Base-by-base conservation (phyloP, 2,329 filamentous ascomycete genomes). In the Didymella segeticola region DNA sequence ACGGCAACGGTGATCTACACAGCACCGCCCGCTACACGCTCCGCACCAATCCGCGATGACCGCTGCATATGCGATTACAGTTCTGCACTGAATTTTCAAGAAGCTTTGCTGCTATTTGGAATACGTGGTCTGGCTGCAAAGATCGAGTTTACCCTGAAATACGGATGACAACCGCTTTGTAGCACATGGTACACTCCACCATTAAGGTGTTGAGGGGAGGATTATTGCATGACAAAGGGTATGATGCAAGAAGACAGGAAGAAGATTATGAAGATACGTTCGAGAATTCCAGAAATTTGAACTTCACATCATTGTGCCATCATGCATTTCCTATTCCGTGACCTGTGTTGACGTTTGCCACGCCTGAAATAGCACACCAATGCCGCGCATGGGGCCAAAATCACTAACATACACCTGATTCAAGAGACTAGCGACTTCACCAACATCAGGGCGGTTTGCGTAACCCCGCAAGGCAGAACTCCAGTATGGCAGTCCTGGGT, bases 101-200 rank as follows among this genome's bases (percentile, higher is more conserved):
- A 58, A 64, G 64, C 67, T 63, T 57, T 63, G 31, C 48, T 68
- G 65, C 62, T 67, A 50, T 62, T 60, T 60, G 42, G 38, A 37
- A 57, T 43, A 61, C 33, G 22, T 41, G 27, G 34, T 37, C 43
- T 4, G 43, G 29, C 19, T n/a, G 22, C 20, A 34, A 47, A 53
- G 48, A 64, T 55, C 54, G 34, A 55, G 53, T 45, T 37, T 36
- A 49, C 39, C 45, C 45, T 54, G 33, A 26, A 41, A 42, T n/a
- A 30, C 23, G 54, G 56, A 37, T 43, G 48, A 57, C 43, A 53
- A 60, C 25, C 49, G 49, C 55, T 56, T 48, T 43, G 42, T 30
- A 53, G 47, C 37, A 38, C 42, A 41, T 41, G 50, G 49, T 42
- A 45, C 15, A 51, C 64, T 66, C 62, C 64, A 63, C 62, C 61